Percentiles rank a stretch among this genome's conserved stretches.
phyloP scores from a whole-genome alignment of 441 rosid genomes.

The Codiaeum variegatum region DNA sequence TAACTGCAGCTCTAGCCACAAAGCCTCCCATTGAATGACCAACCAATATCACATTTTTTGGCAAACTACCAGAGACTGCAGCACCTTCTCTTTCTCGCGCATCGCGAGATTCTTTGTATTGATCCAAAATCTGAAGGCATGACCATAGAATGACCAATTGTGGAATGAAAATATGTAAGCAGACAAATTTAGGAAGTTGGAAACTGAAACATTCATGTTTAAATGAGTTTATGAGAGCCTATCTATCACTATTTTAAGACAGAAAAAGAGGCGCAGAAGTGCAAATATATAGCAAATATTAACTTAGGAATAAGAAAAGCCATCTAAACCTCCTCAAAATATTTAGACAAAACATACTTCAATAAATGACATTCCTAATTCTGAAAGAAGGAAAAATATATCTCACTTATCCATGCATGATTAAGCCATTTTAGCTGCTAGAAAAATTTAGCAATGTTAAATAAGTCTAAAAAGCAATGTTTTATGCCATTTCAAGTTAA shows the following conservation, averaged over 20 bases:
- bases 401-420: not conserved
- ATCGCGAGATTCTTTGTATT: constrained; percentile 68
- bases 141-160: constrained; percentile 12
- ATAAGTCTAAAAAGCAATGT: not conserved
- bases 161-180: not conserved
- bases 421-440: not conserved
- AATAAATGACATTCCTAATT: not conserved
- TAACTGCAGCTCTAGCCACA: constrained; percentile 94
- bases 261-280: not conserved
- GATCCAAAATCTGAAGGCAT: constrained; percentile 78
- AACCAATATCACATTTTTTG: constrained; percentile 83
- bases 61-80: constrained; percentile 59
- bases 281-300: too few relatives aligned
- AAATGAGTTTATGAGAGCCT: constrained; percentile 14
- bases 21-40: constrained; percentile 99
- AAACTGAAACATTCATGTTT: constrained; percentile 7
- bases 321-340: constrained; percentile 4
- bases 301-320: not conserved
- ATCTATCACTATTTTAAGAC: not conserved
- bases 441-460: not conserved
- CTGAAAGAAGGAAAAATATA: not conserved
- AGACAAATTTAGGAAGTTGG: not conserved
- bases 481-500: not conserved
- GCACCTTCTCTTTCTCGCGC: constrained; percentile 72
- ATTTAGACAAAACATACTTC: not conserved